Evolutionary conservation across 768 basidiomycete genomes (phyloP), one percentile per base, ranked within the genome.

Genomic region (Phaffia tasmanica): DNA sequence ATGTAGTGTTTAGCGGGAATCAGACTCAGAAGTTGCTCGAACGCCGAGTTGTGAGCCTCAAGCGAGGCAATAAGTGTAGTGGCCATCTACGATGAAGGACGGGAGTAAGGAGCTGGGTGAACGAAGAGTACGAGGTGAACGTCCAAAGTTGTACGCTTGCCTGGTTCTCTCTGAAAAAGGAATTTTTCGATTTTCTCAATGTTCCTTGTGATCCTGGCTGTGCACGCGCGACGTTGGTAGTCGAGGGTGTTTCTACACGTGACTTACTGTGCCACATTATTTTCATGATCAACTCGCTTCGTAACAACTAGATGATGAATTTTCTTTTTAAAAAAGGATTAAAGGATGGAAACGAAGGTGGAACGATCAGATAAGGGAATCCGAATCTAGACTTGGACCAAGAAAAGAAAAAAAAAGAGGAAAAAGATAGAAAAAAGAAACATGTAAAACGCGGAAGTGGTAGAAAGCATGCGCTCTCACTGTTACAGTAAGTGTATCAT

Each of bases 1-100:
- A 95, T 79, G 76, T 97, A 97, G 75, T 87, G 90, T 78, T 86
- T 86, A 6, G 92, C 82, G 0, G 94, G 94, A 64, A 97, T 95
- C 56, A 95, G 82, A 50, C 81, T 83, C 1, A 95, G 79, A 5
- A 97, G 79, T 0, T 83, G 79, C 73, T 92, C 89, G 72, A 99
- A 97, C 0, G 85, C 83, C 30, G 82, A 83, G 74, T 97, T 95
- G 78, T 95, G 91, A 51, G 79, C 79, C 76, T 91, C 87, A 58
- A 98, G 77, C 50, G 76, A 77, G 29, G 69, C 70, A 2, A 75
- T 63, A 4, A 79, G 65, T 16, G 75, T 72, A 0, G 69, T 5
- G 29, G 18, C 19, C 25, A 55, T 23, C n/a, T 49, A 55, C 7
- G 50, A 42, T 21, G 8, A 32, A 14, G 23, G 2, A 35, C 23